phyloP scores from a whole-genome alignment of 805 yeast species.

The Yarrowia deformans region DNA sequence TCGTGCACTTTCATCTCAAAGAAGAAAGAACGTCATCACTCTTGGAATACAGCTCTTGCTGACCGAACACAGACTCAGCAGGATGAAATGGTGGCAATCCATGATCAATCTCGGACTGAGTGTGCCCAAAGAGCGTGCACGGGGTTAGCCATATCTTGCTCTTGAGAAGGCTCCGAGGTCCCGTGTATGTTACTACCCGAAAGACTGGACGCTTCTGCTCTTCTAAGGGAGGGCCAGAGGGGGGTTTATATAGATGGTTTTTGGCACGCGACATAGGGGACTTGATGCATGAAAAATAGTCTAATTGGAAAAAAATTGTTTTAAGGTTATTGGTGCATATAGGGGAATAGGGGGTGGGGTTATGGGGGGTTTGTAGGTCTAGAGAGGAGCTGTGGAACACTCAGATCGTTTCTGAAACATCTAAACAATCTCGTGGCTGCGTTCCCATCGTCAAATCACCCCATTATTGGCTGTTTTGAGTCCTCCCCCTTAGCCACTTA shows the following conservation, averaged over 20 bases:
- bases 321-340: background rate
- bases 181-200: slow-evolving; percentile 13
- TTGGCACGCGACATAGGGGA: slow-evolving; percentile 11
- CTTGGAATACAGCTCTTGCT: slow-evolving; percentile 27
- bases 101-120: background rate
- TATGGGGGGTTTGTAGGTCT: no score
- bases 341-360: no score
- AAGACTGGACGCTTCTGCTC: slow-evolving; percentile 25
- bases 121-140: background rate
- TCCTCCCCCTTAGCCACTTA: background rate
- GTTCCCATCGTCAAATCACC: background rate
- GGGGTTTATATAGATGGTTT: slow-evolving; percentile 7
- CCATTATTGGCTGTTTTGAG: background rate
- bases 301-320: slow-evolving; percentile 8
- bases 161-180: slow-evolving; percentile 18
- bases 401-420: no score
- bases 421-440: background rate
- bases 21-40: slow-evolving; percentile 11
- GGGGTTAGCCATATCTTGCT: background rate
- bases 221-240: background rate
- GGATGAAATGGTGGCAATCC: background rate
- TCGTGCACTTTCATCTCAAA: background rate
- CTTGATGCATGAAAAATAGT: background rate
- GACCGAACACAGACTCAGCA: slow-evolving; percentile 15
- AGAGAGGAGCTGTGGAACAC: no score